phyloP scores from a whole-genome alignment of 2,329 filamentous ascomycete species.

The Pezicula carpinea region DNA sequence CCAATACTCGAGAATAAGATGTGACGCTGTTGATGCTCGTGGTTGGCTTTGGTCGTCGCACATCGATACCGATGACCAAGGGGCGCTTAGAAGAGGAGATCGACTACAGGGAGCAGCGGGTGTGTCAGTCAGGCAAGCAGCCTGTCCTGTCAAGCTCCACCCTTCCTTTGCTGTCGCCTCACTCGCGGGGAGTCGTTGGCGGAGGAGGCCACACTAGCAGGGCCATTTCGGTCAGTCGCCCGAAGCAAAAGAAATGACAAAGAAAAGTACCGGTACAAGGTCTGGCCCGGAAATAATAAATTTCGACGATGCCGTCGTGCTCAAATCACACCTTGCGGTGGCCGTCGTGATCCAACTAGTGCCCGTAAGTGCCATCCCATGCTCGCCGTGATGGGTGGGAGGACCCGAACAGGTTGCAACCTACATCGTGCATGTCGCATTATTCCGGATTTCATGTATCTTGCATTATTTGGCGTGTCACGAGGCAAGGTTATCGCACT shows the following conservation, averaged over 20 bases:
- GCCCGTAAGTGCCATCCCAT: background rate
- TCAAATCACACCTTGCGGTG: background rate
- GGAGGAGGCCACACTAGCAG: constrained; percentile 7
- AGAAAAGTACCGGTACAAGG: background rate
- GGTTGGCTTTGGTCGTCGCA: constrained; percentile 5
- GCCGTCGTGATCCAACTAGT: too few species aligned
- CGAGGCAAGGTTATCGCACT: background rate
- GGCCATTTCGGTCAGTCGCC: constrained; percentile 8
- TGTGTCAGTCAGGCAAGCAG: constrained; percentile 17
- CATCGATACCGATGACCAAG: constrained; percentile 15
- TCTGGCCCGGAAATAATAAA: background rate
- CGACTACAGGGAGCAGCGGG: constrained; percentile 20
- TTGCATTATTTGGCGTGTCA: background rate
- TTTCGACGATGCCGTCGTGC: background rate
- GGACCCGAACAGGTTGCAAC: background rate
- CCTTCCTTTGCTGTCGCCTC: background rate
- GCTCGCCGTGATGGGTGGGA: background rate
- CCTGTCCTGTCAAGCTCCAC: constrained; percentile 8
- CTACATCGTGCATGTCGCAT: background rate
- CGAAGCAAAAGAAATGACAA: constrained; percentile 1
- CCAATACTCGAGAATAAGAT: constrained; percentile 12
- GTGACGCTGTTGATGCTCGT: constrained; percentile 4
- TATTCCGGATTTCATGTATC: background rate
- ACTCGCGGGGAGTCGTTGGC: background rate
- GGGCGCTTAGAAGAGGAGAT: constrained; percentile 14